phyloP scores from a whole-genome alignment of 768 basidiomycete species.

The Amanita phalloides region DNA sequence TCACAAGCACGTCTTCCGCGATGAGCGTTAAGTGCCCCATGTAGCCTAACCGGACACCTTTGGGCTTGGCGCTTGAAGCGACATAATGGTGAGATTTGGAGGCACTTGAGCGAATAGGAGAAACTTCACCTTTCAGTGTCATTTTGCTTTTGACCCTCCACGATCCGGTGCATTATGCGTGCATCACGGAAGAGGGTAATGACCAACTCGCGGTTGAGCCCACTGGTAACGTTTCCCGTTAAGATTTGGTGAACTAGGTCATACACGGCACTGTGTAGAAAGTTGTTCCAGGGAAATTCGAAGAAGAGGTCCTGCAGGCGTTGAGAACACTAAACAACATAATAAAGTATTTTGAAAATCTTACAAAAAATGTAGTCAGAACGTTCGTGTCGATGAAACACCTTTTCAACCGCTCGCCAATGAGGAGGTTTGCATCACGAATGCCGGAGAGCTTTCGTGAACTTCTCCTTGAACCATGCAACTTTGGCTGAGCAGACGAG shows the following conservation, averaged over 20 bases:
- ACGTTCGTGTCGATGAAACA: slow-evolving; percentile 68
- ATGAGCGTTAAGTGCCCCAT: slow-evolving; percentile 97
- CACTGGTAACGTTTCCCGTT: slow-evolving; percentile 75
- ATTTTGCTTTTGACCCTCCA: slow-evolving; percentile 77
- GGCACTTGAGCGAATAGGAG: neutral
- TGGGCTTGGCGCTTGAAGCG: slow-evolving; percentile 51
- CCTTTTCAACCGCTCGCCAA: slow-evolving; percentile 76
- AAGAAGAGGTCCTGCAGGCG: slow-evolving; percentile 82
- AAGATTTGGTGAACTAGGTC: slow-evolving; percentile 94
- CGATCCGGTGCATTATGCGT: slow-evolving; percentile 70
- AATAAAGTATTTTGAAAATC: slow-evolving; percentile 18
- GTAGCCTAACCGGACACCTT: slow-evolving; percentile 78
- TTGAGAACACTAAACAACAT: neutral
- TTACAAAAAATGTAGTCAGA: slow-evolving; percentile 65
- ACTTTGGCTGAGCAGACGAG: slow-evolving; percentile 4
- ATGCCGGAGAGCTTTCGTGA: slow-evolving; percentile 33
- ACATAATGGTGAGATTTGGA: neutral
- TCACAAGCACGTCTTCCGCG: slow-evolving; percentile 87
- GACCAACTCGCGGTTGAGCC: slow-evolving; percentile 76
- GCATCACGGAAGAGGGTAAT: slow-evolving; percentile 83
- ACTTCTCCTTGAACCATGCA: slow-evolving; percentile 42
- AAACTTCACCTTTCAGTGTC: slow-evolving; percentile 56
- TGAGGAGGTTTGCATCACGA: slow-evolving; percentile 31
- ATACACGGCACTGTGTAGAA: slow-evolving; percentile 92
- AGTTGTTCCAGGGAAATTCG: slow-evolving; percentile 95